Evolutionary conservation across 2,329 filamentous ascomycete species (phyloP).

Genomic region (Epicoccum sorghinum): DNA sequence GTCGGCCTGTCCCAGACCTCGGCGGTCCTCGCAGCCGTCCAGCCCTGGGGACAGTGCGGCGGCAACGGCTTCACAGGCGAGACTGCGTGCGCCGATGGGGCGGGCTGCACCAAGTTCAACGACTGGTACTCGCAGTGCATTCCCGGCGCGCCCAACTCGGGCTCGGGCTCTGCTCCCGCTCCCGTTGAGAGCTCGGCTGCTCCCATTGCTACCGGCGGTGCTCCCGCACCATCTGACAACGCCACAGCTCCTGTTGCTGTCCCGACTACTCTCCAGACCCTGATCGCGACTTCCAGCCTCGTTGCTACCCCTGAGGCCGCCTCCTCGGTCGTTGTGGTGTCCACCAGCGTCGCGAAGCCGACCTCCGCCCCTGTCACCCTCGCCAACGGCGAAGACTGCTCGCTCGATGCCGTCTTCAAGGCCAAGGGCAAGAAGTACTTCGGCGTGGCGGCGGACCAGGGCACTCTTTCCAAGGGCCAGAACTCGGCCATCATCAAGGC

Average conservation of each 20-base stretch:
- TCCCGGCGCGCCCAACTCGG: slow-evolving; percentile 9
- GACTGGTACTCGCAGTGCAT: slow-evolving; percentile 56
- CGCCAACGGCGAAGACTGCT: slow-evolving; percentile 31
- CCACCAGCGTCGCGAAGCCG: slow-evolving; percentile 14
- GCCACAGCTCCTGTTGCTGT: slow-evolving; percentile 9
- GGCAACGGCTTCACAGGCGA: slow-evolving; percentile 50
- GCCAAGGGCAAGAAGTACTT: slow-evolving; percentile 70
- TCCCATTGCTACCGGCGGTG: slow-evolving; percentile 1
- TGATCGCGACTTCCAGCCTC: slow-evolving; percentile 3
- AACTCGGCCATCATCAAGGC: slow-evolving; percentile 62
- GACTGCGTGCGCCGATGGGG: slow-evolving; percentile 49
- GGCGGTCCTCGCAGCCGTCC: slow-evolving; percentile 36
- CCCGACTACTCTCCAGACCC: slow-evolving; percentile 11
- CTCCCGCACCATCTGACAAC: slow-evolving; percentile 15
- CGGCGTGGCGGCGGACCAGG: slow-evolving; percentile 64
- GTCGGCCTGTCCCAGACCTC: slow-evolving; percentile 36
- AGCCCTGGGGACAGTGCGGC: slow-evolving; percentile 54
- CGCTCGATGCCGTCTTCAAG: slow-evolving; percentile 62
- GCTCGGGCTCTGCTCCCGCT: background rate
- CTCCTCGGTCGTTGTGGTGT: slow-evolving; percentile 4
- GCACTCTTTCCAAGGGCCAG: slow-evolving; percentile 56
- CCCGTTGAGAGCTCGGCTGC: slow-evolving; percentile 5
- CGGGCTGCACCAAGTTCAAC: slow-evolving; percentile 50
- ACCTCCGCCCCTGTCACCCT: slow-evolving; percentile 16
- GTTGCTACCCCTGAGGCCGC: slow-evolving; percentile 7